Conservation (phyloP, 306 rosid genomes). For the Purshia tridentata region DNA sequence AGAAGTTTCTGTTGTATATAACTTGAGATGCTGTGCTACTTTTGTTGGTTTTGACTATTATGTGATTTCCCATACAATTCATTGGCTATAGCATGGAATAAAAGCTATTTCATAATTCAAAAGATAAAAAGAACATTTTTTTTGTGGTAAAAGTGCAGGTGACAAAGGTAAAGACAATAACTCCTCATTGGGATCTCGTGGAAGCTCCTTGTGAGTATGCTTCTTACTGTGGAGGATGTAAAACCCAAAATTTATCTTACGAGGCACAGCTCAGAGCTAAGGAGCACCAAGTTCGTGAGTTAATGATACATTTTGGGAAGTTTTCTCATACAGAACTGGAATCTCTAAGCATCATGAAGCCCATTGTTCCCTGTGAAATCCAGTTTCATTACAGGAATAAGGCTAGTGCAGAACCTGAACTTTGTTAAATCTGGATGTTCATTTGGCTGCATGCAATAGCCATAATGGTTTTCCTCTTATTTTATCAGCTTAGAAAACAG, state of each 20-base stretch:
- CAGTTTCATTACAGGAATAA: slow-evolving; percentile 94
- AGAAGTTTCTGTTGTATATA: background rate
- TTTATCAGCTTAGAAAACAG: background rate
- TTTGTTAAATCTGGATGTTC: slow-evolving; percentile 10
- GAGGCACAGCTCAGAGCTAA: slow-evolving; percentile 83
- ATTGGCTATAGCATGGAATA: background rate
- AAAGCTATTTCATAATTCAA: background rate
- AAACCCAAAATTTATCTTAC: slow-evolving; percentile 76
- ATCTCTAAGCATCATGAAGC: slow-evolving; percentile 48
- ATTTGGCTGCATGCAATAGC: background rate
- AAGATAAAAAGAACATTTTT: background rate
- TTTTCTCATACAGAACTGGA: slow-evolving; percentile 58
- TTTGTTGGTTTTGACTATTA: background rate
- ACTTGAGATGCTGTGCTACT: background rate
- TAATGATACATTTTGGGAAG: slow-evolving; percentile 68
- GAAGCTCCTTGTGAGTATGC: slow-evolving; percentile 94
- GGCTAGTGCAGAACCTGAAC: slow-evolving; percentile 40
- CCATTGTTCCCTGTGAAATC: slow-evolving; percentile 77
- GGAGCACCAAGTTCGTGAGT: slow-evolving; percentile 79
- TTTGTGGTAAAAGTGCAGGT: slow-evolving; percentile 43
- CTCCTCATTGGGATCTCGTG: slow-evolving; percentile 75
- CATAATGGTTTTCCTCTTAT: background rate
- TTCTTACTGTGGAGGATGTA: slow-evolving; percentile 89
- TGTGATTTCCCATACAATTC: background rate
- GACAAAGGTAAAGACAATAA: slow-evolving; percentile 65